Evolutionary conservation across 371 early-diverging fungal genomes (phyloP).

Genomic region (Fennellomyces sp.): DNA sequence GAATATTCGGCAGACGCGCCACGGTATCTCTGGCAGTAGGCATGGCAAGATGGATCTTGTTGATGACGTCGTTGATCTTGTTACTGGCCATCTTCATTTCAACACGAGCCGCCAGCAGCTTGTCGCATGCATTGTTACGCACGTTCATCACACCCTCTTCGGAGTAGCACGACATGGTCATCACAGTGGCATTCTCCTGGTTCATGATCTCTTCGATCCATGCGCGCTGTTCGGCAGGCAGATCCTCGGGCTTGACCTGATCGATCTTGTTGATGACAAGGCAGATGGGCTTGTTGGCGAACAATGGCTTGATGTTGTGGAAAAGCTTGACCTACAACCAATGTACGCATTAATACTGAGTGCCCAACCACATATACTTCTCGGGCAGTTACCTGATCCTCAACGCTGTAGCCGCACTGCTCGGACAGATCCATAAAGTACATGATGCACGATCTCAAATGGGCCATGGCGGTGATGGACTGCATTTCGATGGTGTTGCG

Average conservation of each 20-base stretch:
- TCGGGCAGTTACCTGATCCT: slow-evolving; percentile 89
- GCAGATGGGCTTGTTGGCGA: slow-evolving; percentile 97
- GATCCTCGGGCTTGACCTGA: slow-evolving; percentile 74
- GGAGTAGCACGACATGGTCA: slow-evolving; percentile 88
- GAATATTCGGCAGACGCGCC: slow-evolving; percentile 85
- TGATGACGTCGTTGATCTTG: slow-evolving; percentile 92
- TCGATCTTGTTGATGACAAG: slow-evolving; percentile 99
- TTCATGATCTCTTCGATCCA: slow-evolving; percentile 77
- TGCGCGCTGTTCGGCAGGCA: slow-evolving; percentile 74
- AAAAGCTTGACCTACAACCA: slow-evolving; percentile 76
- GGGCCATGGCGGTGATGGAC: slow-evolving; percentile 99
- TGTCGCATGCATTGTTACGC: slow-evolving; percentile 93
- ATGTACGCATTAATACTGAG: neutral
- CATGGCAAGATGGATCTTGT: slow-evolving; percentile 92
- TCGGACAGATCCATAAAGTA: slow-evolving; percentile 99
- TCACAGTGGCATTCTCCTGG: slow-evolving; percentile 73
- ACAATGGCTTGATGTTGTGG: slow-evolving; percentile 97
- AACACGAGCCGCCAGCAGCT: slow-evolving; percentile 90
- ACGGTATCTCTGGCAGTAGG: slow-evolving; percentile 82
- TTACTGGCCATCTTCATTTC: slow-evolving; percentile 93
- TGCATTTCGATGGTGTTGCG: slow-evolving; percentile 99
- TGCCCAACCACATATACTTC: neutral
- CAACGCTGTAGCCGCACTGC: slow-evolving; percentile 98
- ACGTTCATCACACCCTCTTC: slow-evolving; percentile 97
- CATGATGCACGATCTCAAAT: slow-evolving; percentile 96